A percentile compares a stretch with the other conserved stretches of the same genome.
phyloP scores from a whole-genome alignment of 2,329 filamentous ascomycete genomes.

The Penicillium aurantiogriseum region DNA sequence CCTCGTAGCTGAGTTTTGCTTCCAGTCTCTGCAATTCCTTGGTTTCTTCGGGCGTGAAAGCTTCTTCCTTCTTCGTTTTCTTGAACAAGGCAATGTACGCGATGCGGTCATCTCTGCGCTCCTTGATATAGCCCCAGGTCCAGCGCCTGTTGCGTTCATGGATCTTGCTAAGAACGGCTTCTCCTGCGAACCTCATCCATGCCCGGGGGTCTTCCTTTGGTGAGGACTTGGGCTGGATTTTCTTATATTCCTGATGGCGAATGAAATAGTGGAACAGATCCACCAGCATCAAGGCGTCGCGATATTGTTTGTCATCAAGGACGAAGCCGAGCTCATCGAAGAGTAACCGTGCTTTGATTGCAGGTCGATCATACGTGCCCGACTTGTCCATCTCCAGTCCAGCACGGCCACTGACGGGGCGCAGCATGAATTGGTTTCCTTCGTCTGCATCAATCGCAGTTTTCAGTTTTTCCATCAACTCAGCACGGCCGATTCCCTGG shows the following conservation, averaged over 20 bases:
- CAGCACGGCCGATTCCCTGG: slow-evolving; percentile 65
- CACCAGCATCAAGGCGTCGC: slow-evolving; percentile 95
- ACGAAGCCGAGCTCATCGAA: slow-evolving; percentile 98
- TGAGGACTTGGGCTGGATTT: slow-evolving; percentile 76
- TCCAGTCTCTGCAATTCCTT: slow-evolving; percentile 76
- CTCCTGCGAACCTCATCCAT: slow-evolving; percentile 88
- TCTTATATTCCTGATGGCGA: slow-evolving; percentile 95
- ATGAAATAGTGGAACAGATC: slow-evolving; percentile 99
- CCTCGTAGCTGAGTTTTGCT: slow-evolving; percentile 86
- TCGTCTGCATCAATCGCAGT: slow-evolving; percentile 74
- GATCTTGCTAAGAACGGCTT: slow-evolving; percentile 88
- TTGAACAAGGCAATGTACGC: slow-evolving; percentile 95
- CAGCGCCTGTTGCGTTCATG: slow-evolving; percentile 89
- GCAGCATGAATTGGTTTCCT: slow-evolving; percentile 89
- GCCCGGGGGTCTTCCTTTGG: slow-evolving; percentile 88
- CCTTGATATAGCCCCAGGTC: slow-evolving; percentile 95
- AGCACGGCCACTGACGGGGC: slow-evolving; percentile 90
- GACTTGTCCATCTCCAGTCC: slow-evolving; percentile 95
- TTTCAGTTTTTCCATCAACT: slow-evolving; percentile 74
- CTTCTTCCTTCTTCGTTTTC: slow-evolving; percentile 76
- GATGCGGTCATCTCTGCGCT: slow-evolving; percentile 83
- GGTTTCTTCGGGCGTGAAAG: slow-evolving; percentile 65
- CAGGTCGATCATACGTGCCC: slow-evolving; percentile 72
- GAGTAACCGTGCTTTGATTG: slow-evolving; percentile 83
- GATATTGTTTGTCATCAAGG: slow-evolving; percentile 96